Evolutionary conservation across 805 yeast species (phyloP).

Genomic region (Brettanomyces nanus): DNA sequence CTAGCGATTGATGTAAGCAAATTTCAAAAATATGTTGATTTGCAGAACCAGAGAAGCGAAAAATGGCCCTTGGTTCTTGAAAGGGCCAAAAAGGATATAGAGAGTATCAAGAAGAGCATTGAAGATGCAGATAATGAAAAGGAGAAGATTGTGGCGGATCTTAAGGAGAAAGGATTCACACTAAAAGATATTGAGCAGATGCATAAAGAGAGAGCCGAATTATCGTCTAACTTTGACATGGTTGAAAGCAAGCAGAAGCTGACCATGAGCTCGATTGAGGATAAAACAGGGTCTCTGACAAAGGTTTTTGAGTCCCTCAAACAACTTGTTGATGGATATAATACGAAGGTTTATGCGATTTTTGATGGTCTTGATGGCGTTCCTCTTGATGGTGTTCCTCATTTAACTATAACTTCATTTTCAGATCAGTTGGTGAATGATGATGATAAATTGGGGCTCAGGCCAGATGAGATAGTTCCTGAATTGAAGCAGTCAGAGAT

Average conservation of each 20-base stretch:
- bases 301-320: constrained; percentile 44
- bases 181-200: constrained; percentile 56
- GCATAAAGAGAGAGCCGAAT: constrained; percentile 51
- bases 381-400: constrained; percentile 13
- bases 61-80: constrained; percentile 57
- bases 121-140: constrained; percentile 29
- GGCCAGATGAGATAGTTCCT: constrained; percentile 35
- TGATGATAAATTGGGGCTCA: constrained; percentile 38
- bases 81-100: constrained; percentile 50
- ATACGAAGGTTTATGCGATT: constrained; percentile 43
- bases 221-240: constrained; percentile 45
- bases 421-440: constrained; percentile 22
- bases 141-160: constrained; percentile 34
- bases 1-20: constrained; percentile 63
- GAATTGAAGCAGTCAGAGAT: constrained; percentile 26
- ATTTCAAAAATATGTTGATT: constrained; percentile 62
- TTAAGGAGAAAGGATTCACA: constrained; percentile 50
- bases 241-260: constrained; percentile 32
- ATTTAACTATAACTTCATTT: constrained; percentile 17
- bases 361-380: constrained; percentile 27
- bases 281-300: constrained; percentile 42
- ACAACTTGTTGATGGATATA: constrained; percentile 46
- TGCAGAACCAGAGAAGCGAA: constrained; percentile 53
- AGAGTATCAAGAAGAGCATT: constrained; percentile 32
- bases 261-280: constrained; percentile 37